Evolutionary conservation across 2,329 filamentous ascomycete species (phyloP).

Genomic region (Chalara sp.): DNA sequence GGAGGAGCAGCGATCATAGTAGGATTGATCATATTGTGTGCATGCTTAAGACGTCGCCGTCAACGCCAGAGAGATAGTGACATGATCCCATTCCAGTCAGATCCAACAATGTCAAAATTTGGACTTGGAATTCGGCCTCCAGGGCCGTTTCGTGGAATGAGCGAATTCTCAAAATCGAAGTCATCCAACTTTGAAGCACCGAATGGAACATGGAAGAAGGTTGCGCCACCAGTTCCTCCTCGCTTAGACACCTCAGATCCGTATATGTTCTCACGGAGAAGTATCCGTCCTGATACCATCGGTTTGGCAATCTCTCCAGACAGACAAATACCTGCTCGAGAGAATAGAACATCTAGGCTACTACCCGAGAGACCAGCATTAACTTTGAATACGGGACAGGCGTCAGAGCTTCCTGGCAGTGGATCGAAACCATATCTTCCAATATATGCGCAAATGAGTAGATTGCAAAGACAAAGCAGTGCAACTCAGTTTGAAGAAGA

Average conservation of each 20-base stretch:
- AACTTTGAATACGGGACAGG: slow-evolving; percentile 12
- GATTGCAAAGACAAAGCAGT: slow-evolving; percentile 17
- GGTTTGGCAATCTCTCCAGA: slow-evolving; percentile 25
- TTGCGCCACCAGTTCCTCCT: slow-evolving; percentile 12
- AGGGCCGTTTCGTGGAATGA: background rate
- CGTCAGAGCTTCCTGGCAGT: background rate
- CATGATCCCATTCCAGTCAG: slow-evolving; percentile 23
- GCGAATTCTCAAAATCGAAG: background rate
- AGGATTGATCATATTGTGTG: slow-evolving; percentile 34
- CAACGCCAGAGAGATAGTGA: slow-evolving; percentile 24
- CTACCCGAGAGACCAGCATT: slow-evolving; percentile 25
- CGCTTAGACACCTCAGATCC: slow-evolving; percentile 20
- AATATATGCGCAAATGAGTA: slow-evolving; percentile 6
- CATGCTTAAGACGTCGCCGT: slow-evolving; percentile 28
- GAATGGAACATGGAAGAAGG: slow-evolving; percentile 17
- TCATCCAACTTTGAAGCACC: background rate
- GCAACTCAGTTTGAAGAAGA: slow-evolving; percentile 28
- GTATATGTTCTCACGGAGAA: slow-evolving; percentile 26
- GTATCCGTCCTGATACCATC: slow-evolving; percentile 21
- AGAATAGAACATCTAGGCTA: slow-evolving; percentile 19
- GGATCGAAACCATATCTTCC: slow-evolving; percentile 9
- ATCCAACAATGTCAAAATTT: slow-evolving; percentile 16
- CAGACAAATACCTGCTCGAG: slow-evolving; percentile 3
- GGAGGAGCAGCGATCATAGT: slow-evolving; percentile 43
- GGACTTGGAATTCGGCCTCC: background rate